A percentile compares a stretch with the other conserved stretches of the same genome.
Evolutionary conservation across 192 early-diverging fungal species (phyloP).

Genomic region (Cetraspora pellucida): DNA sequence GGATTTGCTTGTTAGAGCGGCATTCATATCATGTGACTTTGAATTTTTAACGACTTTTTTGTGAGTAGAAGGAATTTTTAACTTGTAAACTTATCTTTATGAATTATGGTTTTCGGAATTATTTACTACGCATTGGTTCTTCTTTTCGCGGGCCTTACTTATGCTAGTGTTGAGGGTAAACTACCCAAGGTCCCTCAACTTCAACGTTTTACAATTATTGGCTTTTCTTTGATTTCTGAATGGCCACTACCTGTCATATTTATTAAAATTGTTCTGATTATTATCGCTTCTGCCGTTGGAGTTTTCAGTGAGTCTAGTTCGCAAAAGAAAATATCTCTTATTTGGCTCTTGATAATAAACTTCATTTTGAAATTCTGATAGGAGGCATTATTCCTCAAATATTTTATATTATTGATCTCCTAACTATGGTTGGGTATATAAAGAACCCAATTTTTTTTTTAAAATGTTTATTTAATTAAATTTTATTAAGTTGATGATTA

Average conservation of each 20-base stretch:
- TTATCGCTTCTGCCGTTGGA: neutral
- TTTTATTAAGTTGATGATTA: neutral
- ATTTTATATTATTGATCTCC: constrained; percentile 22
- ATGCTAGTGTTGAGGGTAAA: constrained; percentile 17
- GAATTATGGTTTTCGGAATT: constrained; percentile 8
- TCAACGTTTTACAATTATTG: neutral
- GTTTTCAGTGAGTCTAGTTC: constrained; percentile 16
- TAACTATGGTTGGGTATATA: constrained; percentile 19
- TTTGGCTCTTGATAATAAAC: no score
- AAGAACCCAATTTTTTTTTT: neutral
- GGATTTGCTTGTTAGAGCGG: no score
- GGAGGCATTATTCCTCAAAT: neutral
- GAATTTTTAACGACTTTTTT: no score
- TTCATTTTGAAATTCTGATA: neutral
- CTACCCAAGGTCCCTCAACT: neutral
- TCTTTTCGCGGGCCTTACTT: constrained; percentile 3
- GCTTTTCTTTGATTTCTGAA: constrained; percentile 13
- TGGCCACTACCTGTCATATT: constrained; percentile 14
- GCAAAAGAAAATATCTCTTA: no score
- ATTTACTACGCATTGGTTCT: constrained; percentile 4
- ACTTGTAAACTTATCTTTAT: no score
- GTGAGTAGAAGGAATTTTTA: no score
- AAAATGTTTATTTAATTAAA: neutral
- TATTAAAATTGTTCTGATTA: neutral
- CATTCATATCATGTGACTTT: no score